These are phyloP conservation scores for Metarhizium anisopliae DNA, from an alignment of 2,329 filamentous ascomycete species.

Conservation along the genomic window DNA sequence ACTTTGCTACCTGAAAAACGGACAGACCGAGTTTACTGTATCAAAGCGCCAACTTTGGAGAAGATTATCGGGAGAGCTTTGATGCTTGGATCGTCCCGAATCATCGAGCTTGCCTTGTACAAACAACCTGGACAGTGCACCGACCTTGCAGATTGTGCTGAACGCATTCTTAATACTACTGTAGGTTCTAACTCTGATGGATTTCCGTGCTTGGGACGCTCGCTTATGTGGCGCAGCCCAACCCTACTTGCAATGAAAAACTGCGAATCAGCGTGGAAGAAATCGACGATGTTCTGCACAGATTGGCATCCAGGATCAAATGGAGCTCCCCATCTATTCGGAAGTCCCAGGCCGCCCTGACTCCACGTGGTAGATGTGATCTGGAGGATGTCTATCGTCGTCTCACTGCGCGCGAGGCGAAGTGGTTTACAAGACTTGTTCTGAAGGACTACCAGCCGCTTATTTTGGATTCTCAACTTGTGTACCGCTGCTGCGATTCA, in stretches of 20 bases:
- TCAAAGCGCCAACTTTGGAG: constrained; percentile 54
- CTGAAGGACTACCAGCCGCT: constrained; percentile 69
- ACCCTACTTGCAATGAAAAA: constrained; percentile 20
- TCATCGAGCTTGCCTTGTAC: constrained; percentile 55
- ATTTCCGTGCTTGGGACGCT: background rate
- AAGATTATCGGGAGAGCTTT: constrained; percentile 60
- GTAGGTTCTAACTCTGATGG: constrained; percentile 27
- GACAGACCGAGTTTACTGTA: constrained; percentile 67
- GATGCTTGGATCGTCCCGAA: constrained; percentile 53
- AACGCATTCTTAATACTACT: constrained; percentile 52
- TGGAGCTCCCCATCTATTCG: constrained; percentile 62
- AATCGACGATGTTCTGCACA: constrained; percentile 57
- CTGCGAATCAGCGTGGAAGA: constrained; percentile 57
- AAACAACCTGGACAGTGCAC: constrained; percentile 42
- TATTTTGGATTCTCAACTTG: constrained; percentile 43
- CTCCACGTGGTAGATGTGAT: constrained; percentile 27
- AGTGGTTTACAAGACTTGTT: constrained; percentile 79
- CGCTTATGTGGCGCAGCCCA: constrained; percentile 29
- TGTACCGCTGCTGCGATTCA: constrained; percentile 57
- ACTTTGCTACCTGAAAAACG: constrained; percentile 68
- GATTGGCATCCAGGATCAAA: constrained; percentile 56
- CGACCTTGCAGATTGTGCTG: constrained; percentile 66
- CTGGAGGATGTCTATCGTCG: constrained; percentile 50
- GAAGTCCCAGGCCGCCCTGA: constrained; percentile 18
- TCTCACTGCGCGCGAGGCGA: constrained; percentile 60